Percentiles rank a stretch among this genome's conserved stretches.
phyloP scores from a whole-genome alignment of 768 basidiomycete species.

The Obba rivulosa region DNA sequence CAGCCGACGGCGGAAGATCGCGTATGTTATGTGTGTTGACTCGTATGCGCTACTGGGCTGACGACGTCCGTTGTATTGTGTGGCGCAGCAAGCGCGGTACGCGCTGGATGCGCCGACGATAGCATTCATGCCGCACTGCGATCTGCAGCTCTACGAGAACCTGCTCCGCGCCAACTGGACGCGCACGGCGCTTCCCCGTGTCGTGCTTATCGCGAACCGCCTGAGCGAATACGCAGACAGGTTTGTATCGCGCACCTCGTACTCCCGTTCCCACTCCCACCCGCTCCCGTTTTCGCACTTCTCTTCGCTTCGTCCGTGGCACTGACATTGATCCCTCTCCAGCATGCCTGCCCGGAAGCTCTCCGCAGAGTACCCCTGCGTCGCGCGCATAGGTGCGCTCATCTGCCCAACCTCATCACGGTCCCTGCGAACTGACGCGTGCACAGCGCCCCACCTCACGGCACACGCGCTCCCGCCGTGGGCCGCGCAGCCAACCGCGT shows the following conservation, averaged over 20 bases:
- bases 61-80: slow-evolving; percentile 1
- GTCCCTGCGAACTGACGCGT: not conserved
- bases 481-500: slow-evolving; percentile 51
- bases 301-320: slow-evolving; percentile 10
- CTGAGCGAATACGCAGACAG: slow-evolving; percentile 63
- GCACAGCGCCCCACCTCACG: slow-evolving; percentile 44
- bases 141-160: slow-evolving; percentile 63
- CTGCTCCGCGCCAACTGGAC: slow-evolving; percentile 61
- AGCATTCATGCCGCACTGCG: slow-evolving; percentile 78
- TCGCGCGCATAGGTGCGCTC: slow-evolving; percentile 48
- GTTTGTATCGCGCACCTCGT: slow-evolving; percentile 29
- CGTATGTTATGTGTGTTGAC: slow-evolving; percentile 33
- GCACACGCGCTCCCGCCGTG: slow-evolving; percentile 45
- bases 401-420: slow-evolving; percentile 4
- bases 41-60: slow-evolving; percentile 6
- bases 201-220: slow-evolving; percentile 61
- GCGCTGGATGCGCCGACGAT: slow-evolving; percentile 43
- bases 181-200: slow-evolving; percentile 34
- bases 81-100: slow-evolving; percentile 30
- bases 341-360: slow-evolving; percentile 53
- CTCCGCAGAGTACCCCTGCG: slow-evolving; percentile 44
- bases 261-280: slow-evolving; percentile 2
- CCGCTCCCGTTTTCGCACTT: slow-evolving; percentile 2
- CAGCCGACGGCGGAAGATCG: slow-evolving; percentile 37
- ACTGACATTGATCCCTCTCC: slow-evolving; percentile 9